Base-by-base conservation (phyloP, 2,329 filamentous ascomycete genomes). In the Biscogniauxia mediterranea region DNA sequence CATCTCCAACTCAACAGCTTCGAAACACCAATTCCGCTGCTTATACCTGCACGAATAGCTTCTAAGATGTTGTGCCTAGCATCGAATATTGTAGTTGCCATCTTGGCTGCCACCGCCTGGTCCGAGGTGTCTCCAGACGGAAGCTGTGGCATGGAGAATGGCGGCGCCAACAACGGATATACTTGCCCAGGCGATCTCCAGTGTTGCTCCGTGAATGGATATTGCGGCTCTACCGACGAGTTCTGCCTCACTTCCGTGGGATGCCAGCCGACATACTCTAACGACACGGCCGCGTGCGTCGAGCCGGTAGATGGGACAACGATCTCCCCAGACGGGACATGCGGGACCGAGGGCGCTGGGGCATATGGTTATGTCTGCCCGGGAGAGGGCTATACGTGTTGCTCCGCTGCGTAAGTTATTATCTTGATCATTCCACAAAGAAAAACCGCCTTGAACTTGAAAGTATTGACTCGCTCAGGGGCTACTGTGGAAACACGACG, bases 241-340 rank as follows among this genome's bases (percentile, higher is more conserved):
- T 71, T 70, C 56, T 75, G 72, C 61, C 64, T 74, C 23, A 72
- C 66, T 32, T 69, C 72, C 5, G 66, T 63, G 17, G 69, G 70
- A 13, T 74, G 73, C 59, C 73, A 74, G 62, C 32, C 62, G 49
- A 56, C 59, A 2, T 75, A 65, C 65, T 74, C 73, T 26, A 72
- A 73, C 64, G 55, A 67, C n/a, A 61, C 70, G 2, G 55, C 25
- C 13, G 61, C 69, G 4, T 75, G 73, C 63, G 54, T 61, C 46
- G 63, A 69, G 19, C 73, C 72, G 32, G 63, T 66, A 23, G 64
- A 69, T 11, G 71, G 69, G 2, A 65, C 65, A 5, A 70, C 69
- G n/a, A 53, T 73, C 50, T 69, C 70, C 1, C 60, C 71, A n/a
- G 73, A 75, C 53, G 72, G 72, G 6, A 75, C 73, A 0, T 75